Conservation (phyloP, 768 basidiomycete genomes). For the Rhizopogon vesiculosus region DNA sequence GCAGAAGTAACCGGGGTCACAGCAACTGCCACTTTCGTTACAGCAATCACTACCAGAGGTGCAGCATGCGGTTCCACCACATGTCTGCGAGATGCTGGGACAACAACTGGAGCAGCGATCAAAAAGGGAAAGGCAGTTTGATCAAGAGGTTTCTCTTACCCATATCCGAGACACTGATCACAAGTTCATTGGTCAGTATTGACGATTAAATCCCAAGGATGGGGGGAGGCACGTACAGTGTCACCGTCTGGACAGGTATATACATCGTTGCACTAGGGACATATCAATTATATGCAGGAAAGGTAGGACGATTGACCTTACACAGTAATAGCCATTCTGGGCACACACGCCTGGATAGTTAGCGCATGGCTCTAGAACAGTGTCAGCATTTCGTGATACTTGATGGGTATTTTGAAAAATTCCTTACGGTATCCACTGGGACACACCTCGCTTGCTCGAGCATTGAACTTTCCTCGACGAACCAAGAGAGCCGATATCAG, state of each 20-base stretch:
- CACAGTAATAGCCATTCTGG: conserved; percentile 15
- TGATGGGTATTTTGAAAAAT: neutral
- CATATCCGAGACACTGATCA: conserved; percentile 6
- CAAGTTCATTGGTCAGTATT: neutral
- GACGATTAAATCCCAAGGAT: neutral
- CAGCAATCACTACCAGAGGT: too few species aligned
- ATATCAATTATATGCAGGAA: neutral
- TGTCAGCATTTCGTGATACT: neutral
- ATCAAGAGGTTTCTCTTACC: conserved; percentile 1
- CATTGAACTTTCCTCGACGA: neutral
- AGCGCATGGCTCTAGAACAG: conserved; percentile 10
- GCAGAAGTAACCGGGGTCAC: conserved; percentile 7
- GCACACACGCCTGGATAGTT: conserved; percentile 13
- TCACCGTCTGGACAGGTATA: conserved; percentile 8
- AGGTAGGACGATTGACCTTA: conserved; percentile 1
- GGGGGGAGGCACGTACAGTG: conserved; percentile 4
- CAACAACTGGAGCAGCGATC: conserved; percentile 10
- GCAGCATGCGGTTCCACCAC: too few species aligned
- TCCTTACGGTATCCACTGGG: neutral
- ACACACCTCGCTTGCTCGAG: neutral
- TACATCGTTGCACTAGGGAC: conserved; percentile 7
- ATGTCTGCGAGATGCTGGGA: conserved; percentile 6
- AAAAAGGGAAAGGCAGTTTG: neutral
- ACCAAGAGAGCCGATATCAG: neutral
- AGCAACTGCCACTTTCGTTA: conserved; percentile 1